Evolutionary conservation across 495 filamentous ascomycete species (phyloP).

Genomic region (Xylaria palmicola): DNA sequence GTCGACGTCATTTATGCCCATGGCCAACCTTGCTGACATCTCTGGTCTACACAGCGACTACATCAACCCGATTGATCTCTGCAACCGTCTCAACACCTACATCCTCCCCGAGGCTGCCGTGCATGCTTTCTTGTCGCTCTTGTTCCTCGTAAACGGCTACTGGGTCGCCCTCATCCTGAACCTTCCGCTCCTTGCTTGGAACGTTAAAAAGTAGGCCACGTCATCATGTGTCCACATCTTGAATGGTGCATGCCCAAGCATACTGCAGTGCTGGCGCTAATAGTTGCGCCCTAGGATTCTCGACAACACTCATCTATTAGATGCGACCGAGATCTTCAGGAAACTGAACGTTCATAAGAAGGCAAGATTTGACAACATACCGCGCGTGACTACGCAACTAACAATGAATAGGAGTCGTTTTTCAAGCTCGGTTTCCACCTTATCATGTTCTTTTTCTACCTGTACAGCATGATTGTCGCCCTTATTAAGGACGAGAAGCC

Average conservation of each 20-base stretch:
- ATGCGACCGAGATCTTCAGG: constrained; percentile 98
- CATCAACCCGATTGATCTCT: constrained; percentile 99
- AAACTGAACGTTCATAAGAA: constrained; percentile 99
- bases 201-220: constrained; percentile 85
- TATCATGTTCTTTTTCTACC: constrained; percentile 99
- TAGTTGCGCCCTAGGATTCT: constrained; percentile 64
- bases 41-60: constrained; percentile 69
- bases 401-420: constrained; percentile 79
- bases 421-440: constrained; percentile 99
- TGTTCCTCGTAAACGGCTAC: constrained; percentile 98
- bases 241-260: neutral
- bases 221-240: neutral
- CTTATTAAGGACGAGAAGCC: constrained; percentile 93
- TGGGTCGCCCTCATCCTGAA: constrained; percentile 94
- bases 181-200: constrained; percentile 87
- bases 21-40: constrained; percentile 24
- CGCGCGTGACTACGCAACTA: no score
- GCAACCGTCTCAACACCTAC: constrained; percentile 99
- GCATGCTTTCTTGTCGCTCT: constrained; percentile 87
- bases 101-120: constrained; percentile 98
- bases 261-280: constrained; percentile 22
- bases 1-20: constrained; percentile 25
- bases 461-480: constrained; percentile 99
- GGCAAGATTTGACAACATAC: no score
- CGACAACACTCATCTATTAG: constrained; percentile 93